Evolutionary conservation across 2,329 filamentous ascomycete species (phyloP), one percentile per base, ranked within the genome.

Genomic region (Periconia sp.): DNA sequence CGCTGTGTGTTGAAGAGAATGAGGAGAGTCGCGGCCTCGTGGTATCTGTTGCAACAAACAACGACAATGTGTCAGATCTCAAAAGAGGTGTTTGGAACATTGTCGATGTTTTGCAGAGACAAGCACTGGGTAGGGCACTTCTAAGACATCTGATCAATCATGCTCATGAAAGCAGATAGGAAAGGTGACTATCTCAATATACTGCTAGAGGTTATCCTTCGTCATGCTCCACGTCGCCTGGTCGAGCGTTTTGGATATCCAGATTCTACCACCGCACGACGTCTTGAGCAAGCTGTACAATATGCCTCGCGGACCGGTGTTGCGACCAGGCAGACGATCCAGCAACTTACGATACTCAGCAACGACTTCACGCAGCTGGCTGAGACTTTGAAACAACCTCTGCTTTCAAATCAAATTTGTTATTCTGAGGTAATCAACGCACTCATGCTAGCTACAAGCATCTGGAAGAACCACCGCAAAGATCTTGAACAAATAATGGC

Each of bases 1-100:
- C 56, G 15, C 41, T 59, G 7, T 59, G 54, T 41, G 27, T 59
- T 31, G 56, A 59, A 48, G 56, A 59, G 41, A n/a, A 31, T 19
- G 6, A 17, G 14, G 46, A 58, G 45, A 47, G 33, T 19, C 19
- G 46, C 37, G 47, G 56, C 11, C 18, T 56, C 1, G 43, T 49
- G 9, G 51, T 59, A 3, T 48, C 47, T 14, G 13, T 54, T 18
- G 51, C 57, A 13, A 52, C 47, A 20, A 57, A 59, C 33, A 49
- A 37, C 2, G 52, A 44, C 20, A 8, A 31, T 17, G 14, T 19
- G 18, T 14, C 20, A 9, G 14, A 45, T 42, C 49, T 59, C 8
- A 6, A 48, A 30, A 10, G 45, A 14, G 54, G 54, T 13, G 18
- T 58, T 2, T 8, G 19, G 19, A 42, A 41, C 8, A 50, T 58